Conservation (phyloP, 208 protist species). For the Trypanosoma rangeli region DNA sequence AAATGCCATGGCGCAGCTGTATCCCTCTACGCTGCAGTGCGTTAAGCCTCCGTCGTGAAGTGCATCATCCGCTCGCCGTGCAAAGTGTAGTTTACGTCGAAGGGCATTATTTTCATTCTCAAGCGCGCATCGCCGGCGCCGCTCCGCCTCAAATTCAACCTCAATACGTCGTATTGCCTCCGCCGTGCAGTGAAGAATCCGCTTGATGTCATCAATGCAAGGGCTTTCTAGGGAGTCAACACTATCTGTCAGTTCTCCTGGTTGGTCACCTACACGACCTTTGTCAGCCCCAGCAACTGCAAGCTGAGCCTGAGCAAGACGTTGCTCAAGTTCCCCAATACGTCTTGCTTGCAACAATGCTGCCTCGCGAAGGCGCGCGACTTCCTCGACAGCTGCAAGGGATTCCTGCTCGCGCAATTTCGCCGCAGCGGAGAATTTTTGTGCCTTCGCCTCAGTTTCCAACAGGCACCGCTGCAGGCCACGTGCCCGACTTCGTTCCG, state of each 20-base stretch:
- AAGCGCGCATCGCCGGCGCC: neutral
- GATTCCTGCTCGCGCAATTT: conserved; percentile 10
- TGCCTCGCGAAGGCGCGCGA: conserved; percentile 20
- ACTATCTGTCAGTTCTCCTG: neutral
- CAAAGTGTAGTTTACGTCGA: conserved; percentile 2
- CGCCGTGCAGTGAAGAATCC: conserved; percentile 13
- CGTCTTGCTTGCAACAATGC: conserved; percentile 10
- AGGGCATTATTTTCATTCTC: conserved; percentile 26
- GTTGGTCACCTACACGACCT: neutral
- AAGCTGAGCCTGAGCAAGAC: neutral
- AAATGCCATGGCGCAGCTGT: conserved; percentile 11
- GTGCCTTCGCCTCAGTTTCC: conserved; percentile 14
- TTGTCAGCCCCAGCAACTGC: neutral
- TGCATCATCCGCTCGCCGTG: neutral
- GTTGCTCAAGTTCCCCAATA: conserved; percentile 17
- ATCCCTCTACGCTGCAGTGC: conserved; percentile 1
- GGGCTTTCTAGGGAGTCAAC: conserved; percentile 11
- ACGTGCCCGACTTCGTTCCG: conserved; percentile 10
- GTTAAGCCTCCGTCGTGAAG: neutral
- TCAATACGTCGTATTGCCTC: conserved; percentile 15
- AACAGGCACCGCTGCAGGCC: conserved; percentile 21
- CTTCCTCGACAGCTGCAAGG: conserved; percentile 1
- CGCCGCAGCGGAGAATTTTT: neutral
- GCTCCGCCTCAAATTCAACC: conserved; percentile 9
- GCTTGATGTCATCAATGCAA: conserved; percentile 15